These are phyloP conservation scores for Gracilaria vermiculophylla DNA, from an alignment of 23 red algal genomes.

Conservation along the genomic window DNA sequence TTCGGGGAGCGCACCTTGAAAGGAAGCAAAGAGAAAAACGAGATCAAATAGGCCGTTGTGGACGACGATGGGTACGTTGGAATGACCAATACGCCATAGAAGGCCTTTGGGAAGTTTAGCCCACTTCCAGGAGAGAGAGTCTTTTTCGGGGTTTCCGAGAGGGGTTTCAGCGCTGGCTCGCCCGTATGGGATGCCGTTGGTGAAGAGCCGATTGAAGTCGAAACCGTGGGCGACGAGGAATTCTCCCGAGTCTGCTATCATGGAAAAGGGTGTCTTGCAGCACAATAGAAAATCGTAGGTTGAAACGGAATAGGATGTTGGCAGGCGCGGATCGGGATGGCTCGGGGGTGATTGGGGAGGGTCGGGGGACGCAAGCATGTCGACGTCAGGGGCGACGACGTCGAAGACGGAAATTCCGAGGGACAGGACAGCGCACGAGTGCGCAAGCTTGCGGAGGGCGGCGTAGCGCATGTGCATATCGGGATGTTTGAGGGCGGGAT, in stretches of 20 bases:
- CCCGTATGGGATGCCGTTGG: slow-evolving; percentile 77
- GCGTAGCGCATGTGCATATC: slow-evolving; percentile 52
- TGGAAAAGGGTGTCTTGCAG: slow-evolving; percentile 54
- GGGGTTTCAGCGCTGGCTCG: slow-evolving; percentile 48
- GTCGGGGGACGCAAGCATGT: neutral
- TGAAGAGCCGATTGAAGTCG: slow-evolving; percentile 90
- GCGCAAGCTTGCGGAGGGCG: slow-evolving; percentile 53
- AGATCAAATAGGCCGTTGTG: slow-evolving; percentile 97
- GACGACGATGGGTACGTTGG: slow-evolving; percentile 67
- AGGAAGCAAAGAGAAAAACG: slow-evolving; percentile 78
- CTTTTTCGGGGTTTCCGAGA: neutral
- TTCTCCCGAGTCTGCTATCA: slow-evolving; percentile 53
- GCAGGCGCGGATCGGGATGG: neutral
- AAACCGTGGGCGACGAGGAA: slow-evolving; percentile 88
- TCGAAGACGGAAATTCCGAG: slow-evolving; percentile 75
- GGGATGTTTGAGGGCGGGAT: slow-evolving; percentile 27
- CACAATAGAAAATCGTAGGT: slow-evolving; percentile 88
- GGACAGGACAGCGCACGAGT: slow-evolving; percentile 74
- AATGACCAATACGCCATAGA: slow-evolving; percentile 69
- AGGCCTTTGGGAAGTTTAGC: slow-evolving; percentile 73
- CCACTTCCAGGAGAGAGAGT: slow-evolving; percentile 19
- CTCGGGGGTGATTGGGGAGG: neutral
- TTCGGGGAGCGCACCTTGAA: slow-evolving; percentile 79
- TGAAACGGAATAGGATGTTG: slow-evolving; percentile 52
- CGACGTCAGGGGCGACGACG: neutral